These are phyloP conservation scores for Metschnikowia gelsemii DNA, from an alignment of 805 yeast species.

Conservation along the genomic window DNA sequence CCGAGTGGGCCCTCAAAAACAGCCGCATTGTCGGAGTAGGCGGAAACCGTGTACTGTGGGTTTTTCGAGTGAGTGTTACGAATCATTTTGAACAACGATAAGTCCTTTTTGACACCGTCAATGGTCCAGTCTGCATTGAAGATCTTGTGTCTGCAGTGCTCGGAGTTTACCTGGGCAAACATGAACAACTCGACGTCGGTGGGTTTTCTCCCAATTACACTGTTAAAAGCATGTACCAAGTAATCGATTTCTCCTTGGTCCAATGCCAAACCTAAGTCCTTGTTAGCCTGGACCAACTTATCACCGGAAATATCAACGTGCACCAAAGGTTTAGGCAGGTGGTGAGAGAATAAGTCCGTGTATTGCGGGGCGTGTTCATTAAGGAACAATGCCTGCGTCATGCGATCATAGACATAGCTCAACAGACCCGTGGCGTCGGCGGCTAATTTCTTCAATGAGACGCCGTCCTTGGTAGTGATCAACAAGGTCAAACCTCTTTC, in stretches of 20 bases:
- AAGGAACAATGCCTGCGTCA: constrained; percentile 76
- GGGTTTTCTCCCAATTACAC: constrained; percentile 79
- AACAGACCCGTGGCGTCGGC: constrained; percentile 53
- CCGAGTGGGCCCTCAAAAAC: constrained; percentile 84
- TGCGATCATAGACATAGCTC: constrained; percentile 81
- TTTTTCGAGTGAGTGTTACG: constrained; percentile 83
- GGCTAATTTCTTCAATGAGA: constrained; percentile 50
- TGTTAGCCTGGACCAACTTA: constrained; percentile 73
- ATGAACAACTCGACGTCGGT: constrained; percentile 97
- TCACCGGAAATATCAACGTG: constrained; percentile 64
- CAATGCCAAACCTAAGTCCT: constrained; percentile 85
- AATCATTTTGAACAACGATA: constrained; percentile 88
- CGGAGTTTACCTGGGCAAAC: constrained; percentile 99
- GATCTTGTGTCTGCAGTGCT: constrained; percentile 98
- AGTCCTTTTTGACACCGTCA: constrained; percentile 72
- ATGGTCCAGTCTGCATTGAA: constrained; percentile 98
- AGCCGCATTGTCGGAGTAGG: constrained; percentile 97
- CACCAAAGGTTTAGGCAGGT: constrained; percentile 79
- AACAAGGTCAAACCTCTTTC: constrained; percentile 87
- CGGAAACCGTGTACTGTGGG: constrained; percentile 83
- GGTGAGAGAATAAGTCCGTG: constrained; percentile 73
- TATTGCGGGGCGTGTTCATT: constrained; percentile 60
- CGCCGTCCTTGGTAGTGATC: constrained; percentile 53
- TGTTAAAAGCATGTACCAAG: constrained; percentile 76
- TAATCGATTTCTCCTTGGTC: constrained; percentile 92